These are phyloP conservation scores for Durotheca rogersii DNA, from an alignment of 495 filamentous ascomycete species.

Conservation along the genomic window DNA sequence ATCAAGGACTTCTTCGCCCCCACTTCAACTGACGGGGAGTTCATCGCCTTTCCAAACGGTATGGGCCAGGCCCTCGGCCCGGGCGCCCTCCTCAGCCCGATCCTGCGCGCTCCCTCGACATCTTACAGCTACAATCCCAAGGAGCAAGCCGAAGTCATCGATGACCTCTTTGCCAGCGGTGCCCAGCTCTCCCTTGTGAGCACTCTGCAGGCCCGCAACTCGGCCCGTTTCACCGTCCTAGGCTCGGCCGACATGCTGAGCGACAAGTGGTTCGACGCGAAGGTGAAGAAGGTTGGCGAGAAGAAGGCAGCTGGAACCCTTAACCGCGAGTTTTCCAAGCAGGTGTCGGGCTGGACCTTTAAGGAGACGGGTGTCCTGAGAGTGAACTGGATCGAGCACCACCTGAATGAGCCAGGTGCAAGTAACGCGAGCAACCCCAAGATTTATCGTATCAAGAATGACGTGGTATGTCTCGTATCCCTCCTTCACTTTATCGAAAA, in stretches of 20 bases:
- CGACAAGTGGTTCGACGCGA: constrained; percentile 85
- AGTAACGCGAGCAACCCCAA: constrained; percentile 68
- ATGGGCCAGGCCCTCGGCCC: constrained; percentile 80
- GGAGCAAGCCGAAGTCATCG: constrained; percentile 69
- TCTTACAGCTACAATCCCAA: constrained; percentile 95
- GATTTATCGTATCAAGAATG: constrained; percentile 96
- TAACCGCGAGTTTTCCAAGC: constrained; percentile 83
- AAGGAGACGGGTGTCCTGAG: constrained; percentile 88
- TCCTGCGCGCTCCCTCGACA: constrained; percentile 76
- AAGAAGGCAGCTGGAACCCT: constrained; percentile 61
- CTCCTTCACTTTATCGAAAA: background rate
- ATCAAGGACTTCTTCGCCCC: constrained; percentile 79
- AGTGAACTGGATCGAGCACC: constrained; percentile 80
- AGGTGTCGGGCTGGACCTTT: constrained; percentile 87
- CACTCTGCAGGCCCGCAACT: constrained; percentile 87
- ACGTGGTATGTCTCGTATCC: constrained; percentile 69
- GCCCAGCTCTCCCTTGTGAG: constrained; percentile 79
- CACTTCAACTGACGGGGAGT: constrained; percentile 46
- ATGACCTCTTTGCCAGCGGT: constrained; percentile 80
- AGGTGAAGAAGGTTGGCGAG: constrained; percentile 62
- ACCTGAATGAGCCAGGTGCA: constrained; percentile 58
- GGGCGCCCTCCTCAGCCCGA: constrained; percentile 71
- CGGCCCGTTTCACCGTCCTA: constrained; percentile 82
- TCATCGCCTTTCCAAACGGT: constrained; percentile 77
- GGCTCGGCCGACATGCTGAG: constrained; percentile 84